Conservation (phyloP, 495 filamentous ascomycete genomes). For the Hyaloscypha variabilis region DNA sequence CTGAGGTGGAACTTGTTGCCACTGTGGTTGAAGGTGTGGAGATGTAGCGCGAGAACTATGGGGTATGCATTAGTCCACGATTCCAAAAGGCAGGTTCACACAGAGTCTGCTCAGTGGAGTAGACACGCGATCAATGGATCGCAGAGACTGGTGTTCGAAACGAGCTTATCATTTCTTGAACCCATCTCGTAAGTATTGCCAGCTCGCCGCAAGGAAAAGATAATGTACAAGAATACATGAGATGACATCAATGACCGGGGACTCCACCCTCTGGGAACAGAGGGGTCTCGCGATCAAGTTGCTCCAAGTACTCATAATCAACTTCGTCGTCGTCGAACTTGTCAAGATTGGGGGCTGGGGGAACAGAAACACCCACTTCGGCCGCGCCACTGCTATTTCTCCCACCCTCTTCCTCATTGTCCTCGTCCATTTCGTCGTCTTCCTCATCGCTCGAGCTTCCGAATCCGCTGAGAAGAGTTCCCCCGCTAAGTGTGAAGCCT, state of each 20-base stretch:
- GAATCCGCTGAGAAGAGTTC: slow-evolving; percentile 87
- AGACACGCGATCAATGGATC: neutral
- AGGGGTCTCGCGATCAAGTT: slow-evolving; percentile 35
- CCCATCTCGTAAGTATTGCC: slow-evolving; percentile 21
- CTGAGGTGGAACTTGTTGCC: slow-evolving; percentile 26
- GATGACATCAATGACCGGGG: slow-evolving; percentile 22
- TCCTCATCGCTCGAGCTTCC: slow-evolving; percentile 95
- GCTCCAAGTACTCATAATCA: slow-evolving; percentile 35
- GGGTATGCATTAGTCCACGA: slow-evolving; percentile 11
- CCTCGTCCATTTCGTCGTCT: slow-evolving; percentile 91
- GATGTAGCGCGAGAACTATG: slow-evolving; percentile 36
- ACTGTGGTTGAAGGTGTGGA: slow-evolving; percentile 35
- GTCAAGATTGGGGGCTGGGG: slow-evolving; percentile 36
- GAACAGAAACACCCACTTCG: slow-evolving; percentile 37
- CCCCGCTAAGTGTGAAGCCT: slow-evolving; percentile 66
- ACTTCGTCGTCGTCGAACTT: slow-evolving; percentile 33
- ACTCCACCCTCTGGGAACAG: slow-evolving; percentile 32
- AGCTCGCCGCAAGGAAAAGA: slow-evolving; percentile 16
- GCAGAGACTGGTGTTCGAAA: slow-evolving; percentile 19
- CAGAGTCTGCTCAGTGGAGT: slow-evolving; percentile 14
- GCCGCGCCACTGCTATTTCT: slow-evolving; percentile 29
- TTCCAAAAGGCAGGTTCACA: slow-evolving; percentile 7
- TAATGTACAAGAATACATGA: slow-evolving; percentile 32
- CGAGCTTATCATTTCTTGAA: slow-evolving; percentile 15
- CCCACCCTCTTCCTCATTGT: slow-evolving; percentile 63